These are phyloP conservation scores for Phanerodontia chrysosporium DNA, from an alignment of 768 basidiomycete species.

Conservation along the genomic window DNA sequence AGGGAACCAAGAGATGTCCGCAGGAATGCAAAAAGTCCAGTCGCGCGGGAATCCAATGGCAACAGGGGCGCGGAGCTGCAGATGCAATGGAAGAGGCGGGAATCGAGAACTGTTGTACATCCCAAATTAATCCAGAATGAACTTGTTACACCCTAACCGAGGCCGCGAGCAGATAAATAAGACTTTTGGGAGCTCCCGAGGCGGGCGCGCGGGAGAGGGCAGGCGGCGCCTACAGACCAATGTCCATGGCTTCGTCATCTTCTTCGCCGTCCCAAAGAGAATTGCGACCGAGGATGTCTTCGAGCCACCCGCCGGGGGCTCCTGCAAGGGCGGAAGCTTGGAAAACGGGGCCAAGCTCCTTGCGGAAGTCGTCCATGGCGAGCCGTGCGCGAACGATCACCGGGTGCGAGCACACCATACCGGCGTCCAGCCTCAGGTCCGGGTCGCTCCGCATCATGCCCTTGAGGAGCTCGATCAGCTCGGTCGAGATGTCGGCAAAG, in stretches of 20 bases:
- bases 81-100: neutral
- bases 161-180: neutral
- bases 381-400: conserved; percentile 60
- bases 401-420: conserved; percentile 54
- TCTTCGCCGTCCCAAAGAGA: conserved; percentile 10
- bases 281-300: conserved; percentile 44
- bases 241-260: conserved; percentile 23
- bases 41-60: neutral
- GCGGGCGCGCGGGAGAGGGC: neutral
- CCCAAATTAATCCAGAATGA: conserved; percentile 3
- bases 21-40: neutral
- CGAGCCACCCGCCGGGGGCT: conserved; percentile 59
- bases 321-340: conserved; percentile 60
- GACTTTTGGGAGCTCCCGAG: neutral
- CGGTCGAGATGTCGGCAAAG: conserved; percentile 51
- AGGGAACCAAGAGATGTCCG: neutral
- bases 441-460: conserved; percentile 79
- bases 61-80: neutral
- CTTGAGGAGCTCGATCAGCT: conserved; percentile 63
- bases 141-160: neutral
- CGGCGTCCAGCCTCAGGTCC: conserved; percentile 49
- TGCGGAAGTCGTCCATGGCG: conserved; percentile 54
- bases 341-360: conserved; percentile 39
- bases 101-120: conserved; percentile 1
- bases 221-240: conserved; percentile 13